Percentiles rank a stretch among this genome's conserved stretches.
phyloP scores from a whole-genome alignment of 208 protist genomes.

The Leishmania martiniquensis region DNA sequence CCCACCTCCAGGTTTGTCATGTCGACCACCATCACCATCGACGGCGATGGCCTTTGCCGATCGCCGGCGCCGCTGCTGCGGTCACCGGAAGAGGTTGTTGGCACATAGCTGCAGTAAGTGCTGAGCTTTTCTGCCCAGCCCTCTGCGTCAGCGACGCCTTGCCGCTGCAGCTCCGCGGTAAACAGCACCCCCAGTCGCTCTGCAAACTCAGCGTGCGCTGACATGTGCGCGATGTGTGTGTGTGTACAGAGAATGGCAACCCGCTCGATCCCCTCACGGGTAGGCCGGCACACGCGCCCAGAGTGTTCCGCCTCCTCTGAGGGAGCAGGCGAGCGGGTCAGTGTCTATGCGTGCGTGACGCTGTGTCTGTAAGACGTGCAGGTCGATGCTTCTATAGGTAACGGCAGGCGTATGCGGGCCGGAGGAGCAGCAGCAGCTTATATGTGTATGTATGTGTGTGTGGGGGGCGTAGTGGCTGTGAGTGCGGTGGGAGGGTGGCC shows the following conservation, averaged over 20 bases:
- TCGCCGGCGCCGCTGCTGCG: constrained; percentile 1
- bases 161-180: constrained; percentile 56
- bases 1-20: constrained; percentile 38
- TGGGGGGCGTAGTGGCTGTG: neutral
- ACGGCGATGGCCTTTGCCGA: neutral
- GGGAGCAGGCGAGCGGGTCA: neutral
- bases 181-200: constrained; percentile 40
- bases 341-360: constrained; percentile 4
- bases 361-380: neutral
- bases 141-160: constrained; percentile 40
- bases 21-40: constrained; percentile 21
- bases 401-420: neutral
- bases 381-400: neutral
- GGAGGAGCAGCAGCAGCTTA: neutral
- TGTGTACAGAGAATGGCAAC: neutral
- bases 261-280: neutral
- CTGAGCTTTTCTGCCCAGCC: constrained; percentile 26
- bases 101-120: constrained; percentile 22
- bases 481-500: neutral
- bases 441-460: too few relatives aligned
- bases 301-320: neutral
- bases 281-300: neutral
- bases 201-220: constrained; percentile 13
- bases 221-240: constrained; percentile 3
- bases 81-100: neutral